These are phyloP conservation scores for Yarrowia yakushimensis DNA, from an alignment of 805 yeast species.

Conservation along the genomic window DNA sequence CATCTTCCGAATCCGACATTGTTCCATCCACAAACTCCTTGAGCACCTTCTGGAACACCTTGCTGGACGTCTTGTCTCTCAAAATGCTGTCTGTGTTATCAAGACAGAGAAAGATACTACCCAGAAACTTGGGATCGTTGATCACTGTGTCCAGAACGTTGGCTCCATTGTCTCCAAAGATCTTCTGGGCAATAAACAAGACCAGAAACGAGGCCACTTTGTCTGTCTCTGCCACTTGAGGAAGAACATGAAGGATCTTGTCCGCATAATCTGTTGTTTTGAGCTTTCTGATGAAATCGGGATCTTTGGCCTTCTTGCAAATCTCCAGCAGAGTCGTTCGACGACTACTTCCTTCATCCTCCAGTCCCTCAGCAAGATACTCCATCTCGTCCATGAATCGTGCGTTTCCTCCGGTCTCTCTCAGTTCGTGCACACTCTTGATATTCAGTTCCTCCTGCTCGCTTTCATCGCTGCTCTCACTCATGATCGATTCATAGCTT, in stretches of 20 bases:
- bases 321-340: conserved; percentile 21
- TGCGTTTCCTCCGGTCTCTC: conserved; percentile 19
- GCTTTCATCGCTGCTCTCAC: conserved; percentile 7
- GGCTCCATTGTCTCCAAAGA: conserved; percentile 18
- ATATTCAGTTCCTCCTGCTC: conserved; percentile 6
- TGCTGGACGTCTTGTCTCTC: conserved; percentile 27
- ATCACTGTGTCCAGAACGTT: background rate
- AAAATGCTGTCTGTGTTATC: background rate
- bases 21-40: conserved; percentile 55
- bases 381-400: conserved; percentile 22
- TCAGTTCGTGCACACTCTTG: conserved; percentile 14
- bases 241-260: background rate
- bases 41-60: conserved; percentile 62
- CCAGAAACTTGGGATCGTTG: conserved; percentile 1
- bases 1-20: background rate
- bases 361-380: conserved; percentile 5
- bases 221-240: conserved; percentile 5
- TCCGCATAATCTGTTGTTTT: conserved; percentile 12
- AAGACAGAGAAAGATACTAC: background rate
- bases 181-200: conserved; percentile 7
- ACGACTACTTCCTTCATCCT: background rate
- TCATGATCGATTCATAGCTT: background rate
- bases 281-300: conserved; percentile 13
- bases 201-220: background rate
- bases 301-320: conserved; percentile 5